Conservation (phyloP, 1,284 basidiomycete species). For the Fomitopsis palustris region DNA sequence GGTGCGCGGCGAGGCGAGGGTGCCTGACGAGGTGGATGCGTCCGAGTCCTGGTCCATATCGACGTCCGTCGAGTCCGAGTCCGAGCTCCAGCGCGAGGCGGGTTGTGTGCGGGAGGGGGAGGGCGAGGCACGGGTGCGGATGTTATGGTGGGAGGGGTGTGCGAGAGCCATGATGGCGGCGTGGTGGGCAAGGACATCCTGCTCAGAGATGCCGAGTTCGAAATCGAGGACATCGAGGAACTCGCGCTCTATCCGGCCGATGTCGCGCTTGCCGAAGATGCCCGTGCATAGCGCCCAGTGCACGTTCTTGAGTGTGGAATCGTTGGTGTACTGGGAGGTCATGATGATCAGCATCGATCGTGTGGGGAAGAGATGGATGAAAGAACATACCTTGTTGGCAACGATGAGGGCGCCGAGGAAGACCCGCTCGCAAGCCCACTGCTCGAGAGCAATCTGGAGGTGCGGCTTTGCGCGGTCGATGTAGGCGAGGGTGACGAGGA, state of each 20-base stretch:
- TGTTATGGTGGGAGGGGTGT: slow-evolving; percentile 21
- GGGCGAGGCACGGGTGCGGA: slow-evolving; percentile 11
- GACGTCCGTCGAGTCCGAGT: slow-evolving; percentile 11
- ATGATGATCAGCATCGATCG: slow-evolving; percentile 13
- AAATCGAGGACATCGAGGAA: slow-evolving; percentile 75
- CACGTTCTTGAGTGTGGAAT: slow-evolving; percentile 73
- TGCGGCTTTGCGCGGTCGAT: slow-evolving; percentile 69
- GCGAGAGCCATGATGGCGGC: slow-evolving; percentile 45
- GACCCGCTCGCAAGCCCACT: slow-evolving; percentile 76
- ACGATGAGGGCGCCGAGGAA: slow-evolving; percentile 71
- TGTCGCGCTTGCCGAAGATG: slow-evolving; percentile 73
- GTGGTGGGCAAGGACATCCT: slow-evolving; percentile 61
- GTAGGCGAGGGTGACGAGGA: slow-evolving; percentile 66
- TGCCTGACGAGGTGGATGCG: slow-evolving; percentile 22
- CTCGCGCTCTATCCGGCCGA: slow-evolving; percentile 74
- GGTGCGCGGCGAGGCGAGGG: slow-evolving; percentile 22
- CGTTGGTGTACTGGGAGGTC: slow-evolving; percentile 57
- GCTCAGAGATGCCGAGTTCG: slow-evolving; percentile 59
- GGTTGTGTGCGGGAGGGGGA: slow-evolving; percentile 16
- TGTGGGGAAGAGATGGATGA: slow-evolving; percentile 12
- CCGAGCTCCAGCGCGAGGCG: slow-evolving; percentile 23
- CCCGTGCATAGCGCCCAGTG: slow-evolving; percentile 78
- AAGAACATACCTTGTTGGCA: slow-evolving; percentile 57
- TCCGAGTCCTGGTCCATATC: slow-evolving; percentile 10
- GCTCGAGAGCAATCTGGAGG: slow-evolving; percentile 69